Evolutionary conservation across 805 yeast genomes (phyloP), one percentile per base, ranked within the genome.

Genomic region (Tetrapisispora pingtungensis): DNA sequence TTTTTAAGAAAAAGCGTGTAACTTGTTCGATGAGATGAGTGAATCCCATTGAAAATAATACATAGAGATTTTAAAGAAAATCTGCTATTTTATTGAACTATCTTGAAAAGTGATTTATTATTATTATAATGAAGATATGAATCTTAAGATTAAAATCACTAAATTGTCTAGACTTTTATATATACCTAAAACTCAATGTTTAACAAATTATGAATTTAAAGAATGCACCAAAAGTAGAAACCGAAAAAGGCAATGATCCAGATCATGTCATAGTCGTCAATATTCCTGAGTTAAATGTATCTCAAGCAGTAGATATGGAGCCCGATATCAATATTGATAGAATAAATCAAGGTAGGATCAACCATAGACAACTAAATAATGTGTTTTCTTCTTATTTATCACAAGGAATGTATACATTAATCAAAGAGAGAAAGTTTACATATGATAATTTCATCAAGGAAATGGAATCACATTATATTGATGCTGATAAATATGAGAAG

Each of bases 311-410:
- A n/a, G 52, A 49, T 28, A 43, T 47, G 7, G 52, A 46, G 12
- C 34, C 48, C 12, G 41, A 42, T 12, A 36, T 56, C 19, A 46
- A 56, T 36, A 18, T 38, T 20, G 53, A 50, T 1, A 38, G 55
- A 28, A 37, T 59, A 33, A 50, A 53, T 33, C 41, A 52, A 20
- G 65, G 62, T 19, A 54, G 54, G 33, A 33, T 47, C 31, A 58
- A 54, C 36, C 40, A 57, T n/a, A 19, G 48, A 2, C 51, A 46
- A 31, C 54, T 49, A 33, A 54, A 49, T 37, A 51, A 48, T 15
- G 46, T 56, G 2, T 45, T 55, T 10, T 55, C 52, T 27, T 59
- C 62, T 14, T 58, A 53, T 44, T 45, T 61, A 31, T 49, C 56
- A 1, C 61, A 60, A 33, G 54, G 48, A 12, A 49, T 52, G 20